Percentiles rank a stretch among this genome's conserved stretches.
Conservation (phyloP, 441 rosid genomes). For the Melianthus villosus region DNA sequence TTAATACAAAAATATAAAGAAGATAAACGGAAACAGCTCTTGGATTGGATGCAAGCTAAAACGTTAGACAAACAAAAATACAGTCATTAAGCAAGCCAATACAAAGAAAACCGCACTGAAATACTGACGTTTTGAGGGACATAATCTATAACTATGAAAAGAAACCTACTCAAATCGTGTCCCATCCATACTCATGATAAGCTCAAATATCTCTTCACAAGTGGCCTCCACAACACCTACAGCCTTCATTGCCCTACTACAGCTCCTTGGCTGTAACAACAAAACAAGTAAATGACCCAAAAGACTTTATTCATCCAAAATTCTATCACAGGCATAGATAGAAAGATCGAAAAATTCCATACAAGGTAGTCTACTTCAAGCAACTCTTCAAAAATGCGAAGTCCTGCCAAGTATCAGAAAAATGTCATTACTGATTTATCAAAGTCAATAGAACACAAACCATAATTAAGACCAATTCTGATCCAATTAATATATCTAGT, state of each 20-base stretch:
- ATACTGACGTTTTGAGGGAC: neutral
- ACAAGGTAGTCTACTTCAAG: slow-evolving; percentile 99
- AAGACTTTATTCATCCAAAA: too few species aligned
- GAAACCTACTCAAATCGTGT: slow-evolving; percentile 92
- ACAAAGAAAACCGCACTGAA: neutral
- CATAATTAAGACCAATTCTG: neutral
- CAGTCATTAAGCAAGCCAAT: too few species aligned
- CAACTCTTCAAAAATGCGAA: slow-evolving; percentile 98
- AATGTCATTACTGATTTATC: slow-evolving; percentile 6
- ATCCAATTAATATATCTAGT: neutral
- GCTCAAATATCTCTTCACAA: slow-evolving; percentile 96
- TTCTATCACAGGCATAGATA: slow-evolving; percentile 5
- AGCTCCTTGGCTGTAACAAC: slow-evolving; percentile 86
- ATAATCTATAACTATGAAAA: slow-evolving; percentile 6
- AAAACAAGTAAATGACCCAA: slow-evolving; percentile 15
- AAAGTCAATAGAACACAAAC: slow-evolving; percentile 7
- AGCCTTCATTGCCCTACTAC: slow-evolving; percentile 99
- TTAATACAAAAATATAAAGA: too few species aligned
- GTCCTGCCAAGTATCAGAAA: slow-evolving; percentile 42
- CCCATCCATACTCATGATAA: slow-evolving; percentile 99
- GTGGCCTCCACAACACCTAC: slow-evolving; percentile 96
- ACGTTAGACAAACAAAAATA: too few species aligned
- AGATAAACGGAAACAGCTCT: too few species aligned
- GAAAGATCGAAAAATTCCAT: slow-evolving; percentile 17
- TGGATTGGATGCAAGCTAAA: too few species aligned